Percentiles rank a stretch among this genome's conserved stretches.
These are phyloP conservation scores for Abrus precatorius DNA, from an alignment of 306 rosid genomes.

Conservation along the genomic window DNA sequence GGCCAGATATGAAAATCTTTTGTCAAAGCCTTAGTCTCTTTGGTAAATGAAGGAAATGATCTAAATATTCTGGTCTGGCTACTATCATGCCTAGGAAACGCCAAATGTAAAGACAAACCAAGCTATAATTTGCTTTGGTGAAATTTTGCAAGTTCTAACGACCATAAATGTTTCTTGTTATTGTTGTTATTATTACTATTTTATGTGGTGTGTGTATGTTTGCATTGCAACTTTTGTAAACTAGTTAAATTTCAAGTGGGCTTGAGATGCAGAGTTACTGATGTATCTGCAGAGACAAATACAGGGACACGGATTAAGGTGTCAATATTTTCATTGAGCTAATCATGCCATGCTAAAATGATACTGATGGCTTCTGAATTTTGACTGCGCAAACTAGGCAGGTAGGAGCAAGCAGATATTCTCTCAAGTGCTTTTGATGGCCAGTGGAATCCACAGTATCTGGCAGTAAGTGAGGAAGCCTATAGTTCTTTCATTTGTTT, in stretches of 20 bases:
- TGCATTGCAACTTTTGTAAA: constrained; percentile 18
- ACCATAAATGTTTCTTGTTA: not conserved
- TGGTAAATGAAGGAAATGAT: not conserved
- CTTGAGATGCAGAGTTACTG: not conserved
- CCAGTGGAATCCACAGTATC: not conserved
- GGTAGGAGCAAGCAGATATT: not conserved
- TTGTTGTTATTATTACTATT: too few species aligned
- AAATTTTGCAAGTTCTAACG: not conserved
- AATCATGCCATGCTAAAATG: constrained; percentile 1
- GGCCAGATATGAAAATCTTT: not conserved
- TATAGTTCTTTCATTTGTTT: not conserved
- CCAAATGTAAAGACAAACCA: constrained; percentile 8
- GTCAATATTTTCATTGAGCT: not conserved
- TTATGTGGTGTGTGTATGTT: too few species aligned
- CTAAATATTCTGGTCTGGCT: not conserved
- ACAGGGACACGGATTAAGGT: not conserved
- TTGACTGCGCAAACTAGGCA: not conserved
- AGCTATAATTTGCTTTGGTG: not conserved
- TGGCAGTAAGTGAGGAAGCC: constrained; percentile 1
- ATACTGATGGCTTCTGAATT: constrained; percentile 6
- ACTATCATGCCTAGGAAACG: not conserved
- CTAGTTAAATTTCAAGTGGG: not conserved
- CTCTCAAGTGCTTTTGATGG: not conserved
- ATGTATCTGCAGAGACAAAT: not conserved
- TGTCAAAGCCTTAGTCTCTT: not conserved